These are phyloP conservation scores for Alternaria triticimaculans DNA, from an alignment of 2,329 filamentous ascomycete species.

Conservation along the genomic window DNA sequence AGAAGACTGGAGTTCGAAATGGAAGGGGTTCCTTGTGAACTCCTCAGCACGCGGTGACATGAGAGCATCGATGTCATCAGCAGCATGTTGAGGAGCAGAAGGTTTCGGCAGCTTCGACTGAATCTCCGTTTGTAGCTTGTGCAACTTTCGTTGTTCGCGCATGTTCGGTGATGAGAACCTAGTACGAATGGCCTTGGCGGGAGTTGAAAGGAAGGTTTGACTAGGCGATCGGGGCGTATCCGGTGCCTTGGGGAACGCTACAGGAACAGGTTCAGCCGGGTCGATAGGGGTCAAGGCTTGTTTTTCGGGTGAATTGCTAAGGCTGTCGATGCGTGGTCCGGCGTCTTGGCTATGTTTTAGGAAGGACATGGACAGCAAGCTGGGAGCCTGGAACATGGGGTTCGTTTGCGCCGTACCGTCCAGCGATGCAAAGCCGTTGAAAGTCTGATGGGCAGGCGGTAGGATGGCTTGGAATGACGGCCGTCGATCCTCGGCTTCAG, in stretches of 20 bases:
- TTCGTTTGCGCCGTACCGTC: slow-evolving; percentile 41
- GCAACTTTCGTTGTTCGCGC: slow-evolving; percentile 46
- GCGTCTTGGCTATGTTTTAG: slow-evolving; percentile 15
- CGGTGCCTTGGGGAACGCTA: slow-evolving; percentile 19
- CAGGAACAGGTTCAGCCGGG: slow-evolving; percentile 10
- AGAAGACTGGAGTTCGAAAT: slow-evolving; percentile 38
- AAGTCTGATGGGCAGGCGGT: slow-evolving; percentile 41
- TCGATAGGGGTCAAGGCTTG: slow-evolving; percentile 16
- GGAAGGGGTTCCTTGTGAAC: slow-evolving; percentile 66
- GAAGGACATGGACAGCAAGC: slow-evolving; percentile 14
- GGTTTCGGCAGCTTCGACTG: slow-evolving; percentile 44
- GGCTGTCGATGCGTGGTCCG: slow-evolving; percentile 31
- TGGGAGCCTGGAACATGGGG: slow-evolving; percentile 23
- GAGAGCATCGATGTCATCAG: slow-evolving; percentile 59
- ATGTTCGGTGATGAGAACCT: slow-evolving; percentile 51
- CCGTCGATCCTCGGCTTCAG: slow-evolving; percentile 34
- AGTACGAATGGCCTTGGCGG: slow-evolving; percentile 39
- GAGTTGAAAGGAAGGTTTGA: slow-evolving; percentile 38
- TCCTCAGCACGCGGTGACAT: slow-evolving; percentile 75
- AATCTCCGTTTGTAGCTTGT: slow-evolving; percentile 50
- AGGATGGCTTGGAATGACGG: slow-evolving; percentile 48
- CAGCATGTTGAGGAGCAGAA: slow-evolving; percentile 33
- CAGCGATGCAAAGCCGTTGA: slow-evolving; percentile 47
- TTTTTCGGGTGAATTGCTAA: slow-evolving; percentile 28
- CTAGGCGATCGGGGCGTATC: slow-evolving; percentile 23